Base-by-base conservation (phyloP, 805 yeast genomes). In the Lipomyces sp. region DNA sequence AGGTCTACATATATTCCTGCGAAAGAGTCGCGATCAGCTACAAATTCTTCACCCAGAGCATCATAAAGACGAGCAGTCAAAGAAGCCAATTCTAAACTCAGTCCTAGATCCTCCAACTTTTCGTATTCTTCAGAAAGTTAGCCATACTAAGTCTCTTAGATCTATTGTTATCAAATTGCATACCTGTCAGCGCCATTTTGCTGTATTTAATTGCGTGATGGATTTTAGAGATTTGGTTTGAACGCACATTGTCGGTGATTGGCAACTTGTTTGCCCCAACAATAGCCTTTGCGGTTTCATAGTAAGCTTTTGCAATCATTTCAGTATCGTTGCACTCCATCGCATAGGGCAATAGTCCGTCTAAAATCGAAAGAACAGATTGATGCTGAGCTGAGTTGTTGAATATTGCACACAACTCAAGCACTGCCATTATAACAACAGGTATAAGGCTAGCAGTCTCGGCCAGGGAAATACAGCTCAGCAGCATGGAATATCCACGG, bases 401-500 rank as follows among this genome's bases (percentile, higher is more conserved):
- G 18, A 83, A 61, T 2, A 79, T 65, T 14, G 74, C 69, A 23
- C 76, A 68, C 24, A 84, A 64, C 2, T 74, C 63, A 5, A 79
- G 49, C 2, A 77, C 61, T 0, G 80, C 78, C 51, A 79, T 80
- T 1, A 76, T 70, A 1, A 74, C 64, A 7, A 77, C 62, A 0
- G 75, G 63, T 2, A 71, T 64, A 47, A 77, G 71, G 1, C 83
- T 79, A 7, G 76, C 70, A 3, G 64, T 61, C 19, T 73, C 71
- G 0, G 84, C 77, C 11, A 71, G 60, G 41, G 56, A 49, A n/a
- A 54, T 39, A n/a, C 45, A 45, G 18, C 58, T 45, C 49, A 54
- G 43, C 34, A 51, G 26, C 18, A 47, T 18, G 16, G 58, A 47
- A 34, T 54, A 54, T 7, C 53, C 47, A 1, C 56, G 43, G 4